A percentile compares a stretch with the other conserved stretches of the same genome.
phyloP scores from a whole-genome alignment of 129 eudicot species.

The Helichrysum umbraculigerum region DNA sequence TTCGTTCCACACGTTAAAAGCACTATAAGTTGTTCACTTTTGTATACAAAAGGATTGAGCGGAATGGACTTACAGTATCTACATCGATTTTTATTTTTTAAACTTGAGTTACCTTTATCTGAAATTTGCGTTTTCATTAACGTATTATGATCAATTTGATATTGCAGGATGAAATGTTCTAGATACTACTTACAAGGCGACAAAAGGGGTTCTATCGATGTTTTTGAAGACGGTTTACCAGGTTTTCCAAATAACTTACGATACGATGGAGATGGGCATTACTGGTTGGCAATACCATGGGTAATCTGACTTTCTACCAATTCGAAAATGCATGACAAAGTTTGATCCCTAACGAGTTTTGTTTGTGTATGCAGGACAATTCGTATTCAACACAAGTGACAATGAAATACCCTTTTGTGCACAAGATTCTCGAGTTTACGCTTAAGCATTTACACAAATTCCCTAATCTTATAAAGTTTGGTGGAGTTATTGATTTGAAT shows the following conservation, averaged over 20 bases:
- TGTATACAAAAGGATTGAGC: too few relatives aligned
- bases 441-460: slow-evolving; percentile 19
- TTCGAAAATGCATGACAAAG: not conserved
- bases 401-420: slow-evolving; percentile 16
- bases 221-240: slow-evolving; percentile 53
- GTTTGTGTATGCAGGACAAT: slow-evolving; percentile 20
- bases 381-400: slow-evolving; percentile 3
- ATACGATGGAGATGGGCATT: slow-evolving; percentile 74
- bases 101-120: not conserved
- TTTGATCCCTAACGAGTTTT: not conserved
- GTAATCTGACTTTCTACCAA: slow-evolving; percentile 28
- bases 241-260: slow-evolving; percentile 76
- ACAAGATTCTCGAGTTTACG: slow-evolving; percentile 19
- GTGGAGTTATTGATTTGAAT: slow-evolving; percentile 26
- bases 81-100: not conserved
- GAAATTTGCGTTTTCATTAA: not conserved
- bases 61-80: too few relatives aligned
- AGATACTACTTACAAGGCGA: slow-evolving; percentile 60
- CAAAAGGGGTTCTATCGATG: slow-evolving; percentile 53
- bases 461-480: slow-evolving; percentile 25
- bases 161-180: slow-evolving; percentile 62
- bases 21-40: too few relatives aligned
- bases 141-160: not conserved
- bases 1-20: too few relatives aligned
- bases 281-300: slow-evolving; percentile 61